Percentiles rank a stretch among this genome's conserved stretches.
These are phyloP conservation scores for Populus davidiana DNA, from an alignment of 345 rosid genomes.

Conservation along the genomic window DNA sequence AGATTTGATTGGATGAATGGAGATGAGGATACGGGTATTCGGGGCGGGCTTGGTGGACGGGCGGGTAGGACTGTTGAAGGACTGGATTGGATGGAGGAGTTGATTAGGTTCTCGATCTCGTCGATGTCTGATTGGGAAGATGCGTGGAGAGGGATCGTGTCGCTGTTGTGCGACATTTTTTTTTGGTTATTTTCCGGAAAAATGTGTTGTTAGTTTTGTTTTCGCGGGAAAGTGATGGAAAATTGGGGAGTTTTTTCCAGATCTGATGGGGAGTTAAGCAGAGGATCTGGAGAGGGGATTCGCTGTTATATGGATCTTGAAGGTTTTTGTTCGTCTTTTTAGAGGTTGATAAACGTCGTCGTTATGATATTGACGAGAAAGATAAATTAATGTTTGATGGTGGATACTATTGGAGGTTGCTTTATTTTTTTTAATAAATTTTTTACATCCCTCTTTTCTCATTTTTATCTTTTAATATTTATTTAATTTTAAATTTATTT, in stretches of 20 bases:
- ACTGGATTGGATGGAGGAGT: constrained; percentile 60
- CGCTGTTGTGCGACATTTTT: constrained; percentile 73
- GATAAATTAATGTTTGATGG: too few relatives aligned
- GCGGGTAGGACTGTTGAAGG: constrained; percentile 85
- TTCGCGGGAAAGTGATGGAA: constrained; percentile 20
- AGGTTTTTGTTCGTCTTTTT: background rate
- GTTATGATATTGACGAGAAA: too few relatives aligned
- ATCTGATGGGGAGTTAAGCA: background rate
- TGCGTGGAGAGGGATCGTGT: constrained; percentile 69
- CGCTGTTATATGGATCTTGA: background rate
- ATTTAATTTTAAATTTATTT: too few relatives aligned
- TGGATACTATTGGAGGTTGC: too few relatives aligned
- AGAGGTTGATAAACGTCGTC: background rate
- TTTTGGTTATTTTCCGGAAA: background rate
- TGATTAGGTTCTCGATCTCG: constrained; percentile 96
- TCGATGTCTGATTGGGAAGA: constrained; percentile 98
- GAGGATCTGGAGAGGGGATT: background rate
- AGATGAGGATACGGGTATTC: constrained; percentile 73
- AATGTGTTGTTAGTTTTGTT: background rate
- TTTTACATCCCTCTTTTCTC: too few relatives aligned
- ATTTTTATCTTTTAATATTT: too few relatives aligned
- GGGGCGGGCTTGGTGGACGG: constrained; percentile 76
- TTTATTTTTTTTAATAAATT: too few relatives aligned
- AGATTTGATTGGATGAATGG: constrained; percentile 63
- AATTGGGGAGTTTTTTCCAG: background rate